These are phyloP conservation scores for Friedmanniomyces simplex DNA, from an alignment of 495 filamentous ascomycete genomes.

Conservation along the genomic window DNA sequence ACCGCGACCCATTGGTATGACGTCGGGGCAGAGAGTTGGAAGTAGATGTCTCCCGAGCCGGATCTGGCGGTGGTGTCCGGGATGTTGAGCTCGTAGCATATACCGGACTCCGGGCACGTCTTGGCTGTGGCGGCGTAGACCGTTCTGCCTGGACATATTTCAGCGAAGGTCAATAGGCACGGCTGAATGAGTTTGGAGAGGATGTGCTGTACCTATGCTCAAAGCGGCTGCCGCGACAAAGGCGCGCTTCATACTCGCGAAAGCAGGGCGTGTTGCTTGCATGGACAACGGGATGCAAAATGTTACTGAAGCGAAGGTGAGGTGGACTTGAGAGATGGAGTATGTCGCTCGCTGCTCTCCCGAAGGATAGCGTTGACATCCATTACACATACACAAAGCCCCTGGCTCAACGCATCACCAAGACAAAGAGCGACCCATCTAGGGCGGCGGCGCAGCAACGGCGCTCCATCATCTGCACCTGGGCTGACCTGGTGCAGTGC, in stretches of 20 bases:
- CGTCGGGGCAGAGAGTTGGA: constrained; percentile 31
- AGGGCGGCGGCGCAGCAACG: too few species aligned
- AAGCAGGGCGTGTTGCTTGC: background rate
- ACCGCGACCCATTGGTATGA: constrained; percentile 30
- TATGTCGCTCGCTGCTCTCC: too few species aligned
- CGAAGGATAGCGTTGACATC: background rate
- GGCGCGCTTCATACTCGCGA: background rate
- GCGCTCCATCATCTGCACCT: background rate
- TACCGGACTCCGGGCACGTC: constrained; percentile 19
- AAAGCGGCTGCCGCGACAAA: background rate
- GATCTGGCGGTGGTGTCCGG: constrained; percentile 27
- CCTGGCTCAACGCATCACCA: background rate
- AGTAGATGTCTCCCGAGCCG: constrained; percentile 33
- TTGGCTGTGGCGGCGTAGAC: constrained; percentile 4
- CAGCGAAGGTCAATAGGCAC: background rate
- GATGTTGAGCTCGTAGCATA: constrained; percentile 32
- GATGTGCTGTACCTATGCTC: background rate
- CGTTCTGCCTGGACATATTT: background rate
- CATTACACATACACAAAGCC: background rate
- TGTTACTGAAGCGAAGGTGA: background rate
- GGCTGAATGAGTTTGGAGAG: background rate
- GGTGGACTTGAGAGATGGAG: too few species aligned
- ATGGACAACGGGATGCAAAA: background rate
- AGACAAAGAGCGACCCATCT: background rate
- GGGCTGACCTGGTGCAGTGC: background rate